Base-by-base conservation (phyloP, 2,329 filamentous ascomycete genomes). In the Aureobasidium mangrovei region DNA sequence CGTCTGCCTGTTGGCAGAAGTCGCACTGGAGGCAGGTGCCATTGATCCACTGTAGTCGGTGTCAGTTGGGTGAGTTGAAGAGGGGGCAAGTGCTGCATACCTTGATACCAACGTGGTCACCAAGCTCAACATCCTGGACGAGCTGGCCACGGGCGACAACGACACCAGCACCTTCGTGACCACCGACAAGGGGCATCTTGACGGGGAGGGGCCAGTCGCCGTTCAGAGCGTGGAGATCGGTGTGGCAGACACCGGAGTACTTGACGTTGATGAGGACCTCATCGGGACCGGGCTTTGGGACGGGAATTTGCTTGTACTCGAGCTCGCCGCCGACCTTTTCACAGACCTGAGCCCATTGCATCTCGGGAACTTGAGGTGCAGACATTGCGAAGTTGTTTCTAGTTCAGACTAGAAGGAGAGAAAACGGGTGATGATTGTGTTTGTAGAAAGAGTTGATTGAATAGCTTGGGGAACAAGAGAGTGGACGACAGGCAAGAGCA, bases 231-330 rank as follows among this genome's bases (percentile, higher is more conserved):
- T 85, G 82, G 2, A 84, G 78, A 70, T 94, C 88, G 35, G 89
- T 94, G 77, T 94, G 89, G 79, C 89, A 95, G 62, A 95, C 89
- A 68, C 89, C 89, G 29, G 85, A 87, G 78, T 82, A 95, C 72
- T 90, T 90, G 78, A 95, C 81, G 74, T 94, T 91, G 74, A 95
- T 76, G 60, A 96, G 85, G 62, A 95, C 87, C 73, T 96, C 88
- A 74, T 95, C 90, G 51, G 90, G 85, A 26, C 84, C 88, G 38
- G 91, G 91, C 70, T 84, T 81, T 59, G 77, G 78, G 49, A 95
- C 89, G 61, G 87, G 84, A 64, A 96, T 91, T 73, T 85, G 79
- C 75, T 88, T 90, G 79, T 85, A 88, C 57, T 80, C 71, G 64
- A 82, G 74, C 61, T 81, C 72, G 56, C 82, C 83, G 62, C 86